Percentiles rank a stretch among this genome's conserved stretches.
phyloP scores from a whole-genome alignment of 495 filamentous ascomycete genomes.

The Penicillium waksmanii region DNA sequence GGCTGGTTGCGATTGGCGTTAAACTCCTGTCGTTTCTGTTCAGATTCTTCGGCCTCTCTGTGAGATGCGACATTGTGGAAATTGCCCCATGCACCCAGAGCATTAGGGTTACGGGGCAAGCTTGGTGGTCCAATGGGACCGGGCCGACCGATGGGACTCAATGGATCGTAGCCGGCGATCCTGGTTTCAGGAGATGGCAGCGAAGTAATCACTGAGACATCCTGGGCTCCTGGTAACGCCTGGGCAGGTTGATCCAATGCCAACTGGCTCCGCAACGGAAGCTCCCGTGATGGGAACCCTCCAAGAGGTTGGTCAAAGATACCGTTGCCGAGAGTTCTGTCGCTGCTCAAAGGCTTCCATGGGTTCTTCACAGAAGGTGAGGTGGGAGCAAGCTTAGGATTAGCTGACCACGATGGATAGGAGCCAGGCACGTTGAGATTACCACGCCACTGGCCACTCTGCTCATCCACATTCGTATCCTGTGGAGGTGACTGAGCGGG shows the following conservation, averaged over 20 bases:
- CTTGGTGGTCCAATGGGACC: slow-evolving; percentile 58
- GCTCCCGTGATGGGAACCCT: slow-evolving; percentile 44
- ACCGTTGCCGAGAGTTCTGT: slow-evolving; percentile 76
- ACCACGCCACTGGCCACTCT: slow-evolving; percentile 41
- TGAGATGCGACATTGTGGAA: slow-evolving; percentile 47
- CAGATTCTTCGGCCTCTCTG: slow-evolving; percentile 46
- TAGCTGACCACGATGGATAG: slow-evolving; percentile 46
- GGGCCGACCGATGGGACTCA: slow-evolving; percentile 47
- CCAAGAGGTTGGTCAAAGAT: slow-evolving; percentile 70
- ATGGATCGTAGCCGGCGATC: slow-evolving; percentile 39
- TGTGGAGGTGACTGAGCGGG: neutral
- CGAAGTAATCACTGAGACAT: slow-evolving; percentile 35
- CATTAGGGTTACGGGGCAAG: slow-evolving; percentile 33
- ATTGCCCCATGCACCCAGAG: slow-evolving; percentile 53
- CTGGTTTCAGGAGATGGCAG: slow-evolving; percentile 43
- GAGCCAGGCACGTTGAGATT: slow-evolving; percentile 40
- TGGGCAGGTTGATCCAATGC: slow-evolving; percentile 43
- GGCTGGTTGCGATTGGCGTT: slow-evolving; percentile 40
- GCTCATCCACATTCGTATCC: slow-evolving; percentile 41
- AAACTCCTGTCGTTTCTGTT: slow-evolving; percentile 42
- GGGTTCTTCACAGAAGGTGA: slow-evolving; percentile 60
- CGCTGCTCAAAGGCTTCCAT: slow-evolving; percentile 74
- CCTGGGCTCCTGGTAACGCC: slow-evolving; percentile 39
- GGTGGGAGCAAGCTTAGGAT: slow-evolving; percentile 35
- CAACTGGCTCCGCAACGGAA: slow-evolving; percentile 43